Evolutionary conservation across 2,329 filamentous ascomycete species (phyloP).

Genomic region (Nemania abortiva): DNA sequence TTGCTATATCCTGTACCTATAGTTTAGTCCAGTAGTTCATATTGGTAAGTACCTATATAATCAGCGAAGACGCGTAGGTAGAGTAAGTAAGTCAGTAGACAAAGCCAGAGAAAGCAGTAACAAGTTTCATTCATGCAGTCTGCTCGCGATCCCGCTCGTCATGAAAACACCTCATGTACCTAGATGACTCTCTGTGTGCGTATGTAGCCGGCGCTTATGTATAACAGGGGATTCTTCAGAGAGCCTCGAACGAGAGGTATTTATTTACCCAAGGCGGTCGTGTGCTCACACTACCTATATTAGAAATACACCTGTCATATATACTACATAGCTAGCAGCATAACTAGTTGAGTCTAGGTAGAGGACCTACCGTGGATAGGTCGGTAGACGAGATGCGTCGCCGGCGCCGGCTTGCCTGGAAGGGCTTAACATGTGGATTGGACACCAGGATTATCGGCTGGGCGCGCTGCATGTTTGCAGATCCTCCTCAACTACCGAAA

Average conservation of each 20-base stretch:
- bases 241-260: not conserved
- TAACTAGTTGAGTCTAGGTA: too few relatives aligned
- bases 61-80: too few relatives aligned
- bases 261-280: not conserved
- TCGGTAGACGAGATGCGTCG: not conserved
- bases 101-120: not conserved
- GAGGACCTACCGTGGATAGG: too few relatives aligned
- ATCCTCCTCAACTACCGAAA: conserved; percentile 37
- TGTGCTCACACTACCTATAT: not conserved
- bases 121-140: not conserved
- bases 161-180: not conserved
- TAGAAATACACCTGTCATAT: too few relatives aligned
- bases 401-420: conserved; percentile 11
- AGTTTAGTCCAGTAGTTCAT: too few relatives aligned
- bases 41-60: too few relatives aligned
- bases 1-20: too few relatives aligned
- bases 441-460: conserved; percentile 2
- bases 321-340: too few relatives aligned
- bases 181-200: not conserved
- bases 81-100: not conserved
- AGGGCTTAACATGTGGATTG: conserved; percentile 1
- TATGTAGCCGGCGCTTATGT: not conserved
- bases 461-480: conserved; percentile 33
- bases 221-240: not conserved
- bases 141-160: not conserved